These are phyloP conservation scores for Saposhnikovia divaricata DNA, from an alignment of 129 eudicot genomes.

Conservation along the genomic window DNA sequence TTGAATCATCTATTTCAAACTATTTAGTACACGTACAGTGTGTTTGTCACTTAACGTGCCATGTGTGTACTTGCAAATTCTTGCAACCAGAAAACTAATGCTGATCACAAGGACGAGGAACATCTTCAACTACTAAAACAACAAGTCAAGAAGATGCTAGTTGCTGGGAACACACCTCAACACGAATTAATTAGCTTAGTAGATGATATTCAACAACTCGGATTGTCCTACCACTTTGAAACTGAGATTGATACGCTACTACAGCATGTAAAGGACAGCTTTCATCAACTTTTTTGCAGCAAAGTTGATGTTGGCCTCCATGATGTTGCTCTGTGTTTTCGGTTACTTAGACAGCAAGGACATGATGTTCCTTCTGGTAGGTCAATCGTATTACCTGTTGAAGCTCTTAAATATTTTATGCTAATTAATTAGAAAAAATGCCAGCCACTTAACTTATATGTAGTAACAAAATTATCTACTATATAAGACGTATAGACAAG, in stretches of 20 bases:
- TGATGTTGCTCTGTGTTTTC: slow-evolving; percentile 28
- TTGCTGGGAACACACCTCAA: slow-evolving; percentile 1
- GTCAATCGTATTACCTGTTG: background rate
- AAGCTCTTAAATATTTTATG: background rate
- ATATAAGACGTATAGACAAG: no score
- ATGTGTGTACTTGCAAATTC: no score
- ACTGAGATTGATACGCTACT: slow-evolving; percentile 26
- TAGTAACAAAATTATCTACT: background rate
- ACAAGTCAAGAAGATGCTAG: slow-evolving; percentile 22
- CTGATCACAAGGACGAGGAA: slow-evolving; percentile 1
- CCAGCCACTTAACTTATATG: background rate
- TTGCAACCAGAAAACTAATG: slow-evolving; percentile 4
- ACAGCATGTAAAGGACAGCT: background rate
- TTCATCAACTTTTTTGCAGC: background rate
- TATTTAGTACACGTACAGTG: background rate
- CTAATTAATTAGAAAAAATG: no score
- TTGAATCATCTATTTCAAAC: no score
- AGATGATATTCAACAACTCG: slow-evolving; percentile 44
- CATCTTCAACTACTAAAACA: slow-evolving; percentile 14
- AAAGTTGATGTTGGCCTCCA: slow-evolving; percentile 20
- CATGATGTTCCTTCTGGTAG: slow-evolving; percentile 32
- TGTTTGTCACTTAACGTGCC: no score
- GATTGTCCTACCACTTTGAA: slow-evolving; percentile 36
- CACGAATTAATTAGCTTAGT: slow-evolving; percentile 17
- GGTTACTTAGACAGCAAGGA: slow-evolving; percentile 45